phyloP scores from a whole-genome alignment of 2,329 filamentous ascomycete genomes.

The Diaporthe caulivora region DNA sequence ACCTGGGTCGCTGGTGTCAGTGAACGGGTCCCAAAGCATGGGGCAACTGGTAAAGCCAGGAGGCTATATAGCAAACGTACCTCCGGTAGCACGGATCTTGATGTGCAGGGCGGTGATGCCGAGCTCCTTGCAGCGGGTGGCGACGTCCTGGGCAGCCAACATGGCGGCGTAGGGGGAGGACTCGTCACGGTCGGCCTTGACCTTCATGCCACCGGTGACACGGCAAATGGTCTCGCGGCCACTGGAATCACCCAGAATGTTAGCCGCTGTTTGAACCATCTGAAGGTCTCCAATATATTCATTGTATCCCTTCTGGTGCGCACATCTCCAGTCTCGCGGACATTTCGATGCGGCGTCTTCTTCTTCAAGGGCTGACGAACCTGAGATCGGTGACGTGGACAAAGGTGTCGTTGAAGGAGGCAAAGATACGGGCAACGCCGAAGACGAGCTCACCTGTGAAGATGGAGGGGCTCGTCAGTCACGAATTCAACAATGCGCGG shows the following conservation, averaged over 20 bases:
- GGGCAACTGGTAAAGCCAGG: background rate
- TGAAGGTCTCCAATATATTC: conserved; percentile 7
- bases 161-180: conserved; percentile 99
- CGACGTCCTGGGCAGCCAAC: conserved; percentile 99
- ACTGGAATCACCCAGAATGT: conserved; percentile 80
- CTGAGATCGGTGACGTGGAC: conserved; percentile 99
- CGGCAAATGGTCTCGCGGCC: conserved; percentile 99
- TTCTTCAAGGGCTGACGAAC: conserved; percentile 64
- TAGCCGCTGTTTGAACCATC: conserved; percentile 60
- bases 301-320: background rate
- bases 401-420: conserved; percentile 93
- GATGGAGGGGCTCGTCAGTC: conserved; percentile 42
- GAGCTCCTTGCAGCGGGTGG: conserved; percentile 81
- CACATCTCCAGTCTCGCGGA: conserved; percentile 31
- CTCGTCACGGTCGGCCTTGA: conserved; percentile 99
- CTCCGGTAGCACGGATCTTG: conserved; percentile 99
- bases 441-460: conserved; percentile 91
- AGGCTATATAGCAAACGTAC: conserved; percentile 63
- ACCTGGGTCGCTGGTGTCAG: conserved; percentile 62
- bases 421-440: conserved; percentile 97
- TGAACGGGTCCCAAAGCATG: background rate
- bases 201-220: conserved; percentile 99
- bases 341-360: conserved; percentile 11
- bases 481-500: background rate
- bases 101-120: conserved; percentile 95